Base-by-base conservation (phyloP, 164 flowering plant genomes). In the Vitis riparia region DNA sequence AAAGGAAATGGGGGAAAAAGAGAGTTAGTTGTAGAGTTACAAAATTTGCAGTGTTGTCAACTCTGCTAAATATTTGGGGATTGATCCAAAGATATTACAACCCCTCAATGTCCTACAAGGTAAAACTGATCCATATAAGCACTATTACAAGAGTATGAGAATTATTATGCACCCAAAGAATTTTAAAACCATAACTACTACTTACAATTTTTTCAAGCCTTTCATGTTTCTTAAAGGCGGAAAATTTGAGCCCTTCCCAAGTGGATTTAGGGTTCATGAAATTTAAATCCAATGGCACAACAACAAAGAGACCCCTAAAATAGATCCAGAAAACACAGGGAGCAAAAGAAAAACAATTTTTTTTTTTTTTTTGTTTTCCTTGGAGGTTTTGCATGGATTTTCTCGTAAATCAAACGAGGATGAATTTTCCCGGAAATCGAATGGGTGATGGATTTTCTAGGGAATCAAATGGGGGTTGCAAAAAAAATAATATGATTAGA, bases 31-130 rank as follows among this genome's bases (percentile, higher is more conserved):
- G 6, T 2, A 9, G 14, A 73, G 62, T 69, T 73, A 83, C 84
- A 81, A 66, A 13, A 12, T 44, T 59, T 68, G 27, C 48, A 83
- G 57, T 5, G 9, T 2, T 65, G 60, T 12, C 74, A 81, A 56
- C 3, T 55, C 2, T 51, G 62, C 32, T 14, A 81, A 2, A 55
- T 64, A 66, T 11, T 14, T 9, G 47, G 85, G 83, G 13, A 84
- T 70, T 7, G 16, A 2, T 55, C 83, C 83, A 53, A 66, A 56
- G 27, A 84, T 59, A 55, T 76, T 80, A 60, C 85, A 84, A 66
- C 70, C 80, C 60, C 83, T 74, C 58, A 84, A 51, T 65, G 80
- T 67, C 76, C 84, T 84, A 74, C 59, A 69, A 63, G 32, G 59
- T 11, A 17, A 15, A 64, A 49, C n/a, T 29, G 5, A 15, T 1